phyloP scores from a whole-genome alignment of 768 basidiomycete species.

The Psilocybe sp. region DNA sequence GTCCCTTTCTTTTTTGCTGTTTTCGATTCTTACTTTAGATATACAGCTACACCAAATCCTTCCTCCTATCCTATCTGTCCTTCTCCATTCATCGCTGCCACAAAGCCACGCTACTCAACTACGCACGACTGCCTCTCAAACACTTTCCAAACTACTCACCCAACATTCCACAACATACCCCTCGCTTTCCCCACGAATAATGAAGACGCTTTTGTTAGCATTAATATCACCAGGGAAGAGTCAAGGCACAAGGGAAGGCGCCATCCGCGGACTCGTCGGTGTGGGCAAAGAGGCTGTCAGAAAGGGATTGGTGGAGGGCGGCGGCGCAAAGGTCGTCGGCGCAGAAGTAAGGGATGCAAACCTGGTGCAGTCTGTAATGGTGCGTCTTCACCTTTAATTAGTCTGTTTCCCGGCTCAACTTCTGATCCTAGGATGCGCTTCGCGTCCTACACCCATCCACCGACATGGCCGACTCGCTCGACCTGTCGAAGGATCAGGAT shows the following conservation, averaged over 20 bases:
- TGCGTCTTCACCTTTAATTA: slow-evolving; percentile 23
- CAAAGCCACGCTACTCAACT: slow-evolving; percentile 66
- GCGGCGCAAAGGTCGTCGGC: slow-evolving; percentile 73
- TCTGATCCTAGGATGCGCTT: slow-evolving; percentile 24
- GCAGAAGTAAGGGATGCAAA: slow-evolving; percentile 52
- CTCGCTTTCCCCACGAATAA: slow-evolving; percentile 81
- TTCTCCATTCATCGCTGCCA: slow-evolving; percentile 85
- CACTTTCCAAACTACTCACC: slow-evolving; percentile 76
- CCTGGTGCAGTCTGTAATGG: slow-evolving; percentile 63
- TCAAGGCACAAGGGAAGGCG: slow-evolving; percentile 83
- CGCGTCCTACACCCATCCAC: slow-evolving; percentile 56
- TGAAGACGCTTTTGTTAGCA: slow-evolving; percentile 90
- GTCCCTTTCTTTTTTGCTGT: slow-evolving; percentile 27
- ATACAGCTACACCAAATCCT: slow-evolving; percentile 90
- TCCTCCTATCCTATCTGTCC: slow-evolving; percentile 86
- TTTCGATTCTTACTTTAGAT: slow-evolving; percentile 1
- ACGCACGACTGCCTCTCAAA: slow-evolving; percentile 79
- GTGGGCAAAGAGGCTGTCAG: slow-evolving; percentile 84
- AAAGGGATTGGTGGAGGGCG: slow-evolving; percentile 79
- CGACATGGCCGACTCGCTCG: slow-evolving; percentile 56
- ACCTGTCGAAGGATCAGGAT: slow-evolving; percentile 48
- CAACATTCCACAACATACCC: slow-evolving; percentile 89
- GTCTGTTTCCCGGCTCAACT: not conserved
- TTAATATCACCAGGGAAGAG: slow-evolving; percentile 72
- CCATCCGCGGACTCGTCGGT: slow-evolving; percentile 81